phyloP scores from a whole-genome alignment of 768 basidiomycete species.

The Boletus speciosus region DNA sequence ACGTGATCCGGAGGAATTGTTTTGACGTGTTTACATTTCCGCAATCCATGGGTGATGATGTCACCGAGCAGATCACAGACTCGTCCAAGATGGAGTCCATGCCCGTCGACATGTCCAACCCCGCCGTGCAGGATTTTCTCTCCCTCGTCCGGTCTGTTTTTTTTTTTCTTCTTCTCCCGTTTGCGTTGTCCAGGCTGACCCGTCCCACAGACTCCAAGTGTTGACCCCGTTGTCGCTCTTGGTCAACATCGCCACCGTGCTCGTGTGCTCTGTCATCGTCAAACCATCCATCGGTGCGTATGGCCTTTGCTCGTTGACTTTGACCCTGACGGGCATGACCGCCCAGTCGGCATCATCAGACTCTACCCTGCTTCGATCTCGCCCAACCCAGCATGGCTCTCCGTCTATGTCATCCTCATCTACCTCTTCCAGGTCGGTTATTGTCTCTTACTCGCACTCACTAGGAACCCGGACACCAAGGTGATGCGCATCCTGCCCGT shows the following conservation, averaged over 20 bases:
- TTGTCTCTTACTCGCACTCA: conserved; percentile 71
- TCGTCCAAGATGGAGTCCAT: conserved; percentile 46
- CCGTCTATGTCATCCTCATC: conserved; percentile 56
- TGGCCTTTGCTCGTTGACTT: neutral
- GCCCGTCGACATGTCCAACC: conserved; percentile 56
- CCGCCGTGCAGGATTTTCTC: conserved; percentile 63
- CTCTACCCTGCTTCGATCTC: conserved; percentile 69
- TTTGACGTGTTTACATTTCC: conserved; percentile 4
- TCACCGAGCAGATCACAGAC: conserved; percentile 1
- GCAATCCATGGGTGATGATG: conserved; percentile 5
- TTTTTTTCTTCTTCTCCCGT: neutral
- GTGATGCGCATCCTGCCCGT: conserved; percentile 27
- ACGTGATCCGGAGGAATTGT: conserved; percentile 1
- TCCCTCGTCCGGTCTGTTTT: conserved; percentile 52
- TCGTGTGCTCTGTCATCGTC: conserved; percentile 66
- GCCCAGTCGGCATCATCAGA: conserved; percentile 46
- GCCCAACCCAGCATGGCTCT: conserved; percentile 56
- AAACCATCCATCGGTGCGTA: conserved; percentile 57
- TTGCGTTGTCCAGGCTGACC: neutral
- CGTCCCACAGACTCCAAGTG: conserved; percentile 62
- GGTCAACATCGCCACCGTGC: conserved; percentile 68
- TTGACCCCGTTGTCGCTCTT: conserved; percentile 81
- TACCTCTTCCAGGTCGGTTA: conserved; percentile 76
- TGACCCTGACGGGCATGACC: neutral
- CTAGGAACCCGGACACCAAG: conserved; percentile 77